Evolutionary conservation across 2,329 filamentous ascomycete genomes (phyloP), one percentile per base, ranked within the genome.

Genomic region (Apiospora marii): DNA sequence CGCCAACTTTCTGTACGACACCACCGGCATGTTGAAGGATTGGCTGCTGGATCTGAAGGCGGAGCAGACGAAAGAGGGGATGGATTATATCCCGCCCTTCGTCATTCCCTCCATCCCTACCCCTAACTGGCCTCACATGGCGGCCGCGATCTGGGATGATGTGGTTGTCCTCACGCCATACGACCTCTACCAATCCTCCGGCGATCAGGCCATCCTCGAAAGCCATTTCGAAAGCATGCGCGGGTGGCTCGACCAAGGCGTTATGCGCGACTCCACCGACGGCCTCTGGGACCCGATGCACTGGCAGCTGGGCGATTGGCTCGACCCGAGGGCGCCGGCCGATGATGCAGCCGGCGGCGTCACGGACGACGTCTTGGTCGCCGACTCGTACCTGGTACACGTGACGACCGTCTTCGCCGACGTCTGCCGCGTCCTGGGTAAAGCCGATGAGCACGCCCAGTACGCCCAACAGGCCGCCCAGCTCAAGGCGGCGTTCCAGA

Each of bases 1-100:
- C 0, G 82, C 84, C 0, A 82, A 78, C 44, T 86, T 82, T 73
- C 78, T 87, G 2, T 87, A 83, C 74, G 79, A 85, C 71, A 81
- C 81, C 1, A 74, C 78, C 1, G 84, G 82, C 0, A 82, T 86
- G 72, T 78, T 85, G 30, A 74, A 78, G 0, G 76, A 78, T 67
- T 87, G 85, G 85, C 75, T 86, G 8, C 76, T 86, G 12, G 73
- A 76, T 48, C 22, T 75, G 19, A 37, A 61, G 10, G 46, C 64
- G 6, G 74, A 76, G 58, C 73, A 73, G 46, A 71, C 27, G 67
- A 68, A 27, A 34, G 24, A 34, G 46, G 48, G 43, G 48, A 68
- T 19, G 12, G 53, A 61, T 3, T 61, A 22, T 16, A 37, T 61
- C 16, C 53, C 53, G 27, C 53, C 53, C 16, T 61, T 61, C 16